Percentiles rank a stretch among this genome's conserved stretches.
Evolutionary conservation across 805 yeast species (phyloP).

Genomic region (Maudiozyma pseudohumilis): DNA sequence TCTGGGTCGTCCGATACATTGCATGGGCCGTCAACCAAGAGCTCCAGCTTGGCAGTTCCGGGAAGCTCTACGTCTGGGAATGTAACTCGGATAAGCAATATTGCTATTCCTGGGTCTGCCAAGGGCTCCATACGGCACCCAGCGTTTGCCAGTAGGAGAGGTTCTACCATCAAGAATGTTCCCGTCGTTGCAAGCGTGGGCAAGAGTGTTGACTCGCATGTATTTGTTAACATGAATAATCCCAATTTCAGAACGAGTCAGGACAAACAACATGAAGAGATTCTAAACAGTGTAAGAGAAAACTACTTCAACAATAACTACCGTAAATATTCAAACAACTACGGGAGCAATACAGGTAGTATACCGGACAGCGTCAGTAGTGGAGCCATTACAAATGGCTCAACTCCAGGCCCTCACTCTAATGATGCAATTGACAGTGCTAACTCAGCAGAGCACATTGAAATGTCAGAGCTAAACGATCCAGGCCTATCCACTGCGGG

Average conservation of each 20-base stretch:
- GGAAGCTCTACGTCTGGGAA: background rate
- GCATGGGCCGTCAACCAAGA: no score
- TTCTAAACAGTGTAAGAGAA: slow-evolving; percentile 24
- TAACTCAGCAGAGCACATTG: background rate
- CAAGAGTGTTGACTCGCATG: slow-evolving; percentile 11
- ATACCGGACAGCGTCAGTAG: background rate
- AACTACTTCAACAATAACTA: slow-evolving; percentile 18
- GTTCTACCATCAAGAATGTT: slow-evolving; percentile 3
- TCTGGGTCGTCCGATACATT: no score
- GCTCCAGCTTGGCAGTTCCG: no score
- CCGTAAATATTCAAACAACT: slow-evolving; percentile 3
- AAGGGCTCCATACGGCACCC: background rate
- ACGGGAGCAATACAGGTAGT: background rate
- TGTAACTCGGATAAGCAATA: background rate
- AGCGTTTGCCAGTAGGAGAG: slow-evolving; percentile 4
- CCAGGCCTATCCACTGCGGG: slow-evolving; percentile 21
- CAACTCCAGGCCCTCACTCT: background rate
- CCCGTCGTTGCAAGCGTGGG: slow-evolving; percentile 1
- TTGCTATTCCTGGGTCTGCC: slow-evolving; percentile 3
- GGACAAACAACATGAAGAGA: slow-evolving; percentile 21
- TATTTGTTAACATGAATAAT: slow-evolving; percentile 21
- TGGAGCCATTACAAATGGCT: background rate
- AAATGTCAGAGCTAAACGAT: slow-evolving; percentile 3
- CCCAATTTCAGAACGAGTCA: slow-evolving; percentile 26
- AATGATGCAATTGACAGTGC: background rate